Percentiles rank a stretch among this genome's conserved stretches.
Evolutionary conservation across 208 protist species (phyloP).

Genomic region (Spongospora subterranea): DNA sequence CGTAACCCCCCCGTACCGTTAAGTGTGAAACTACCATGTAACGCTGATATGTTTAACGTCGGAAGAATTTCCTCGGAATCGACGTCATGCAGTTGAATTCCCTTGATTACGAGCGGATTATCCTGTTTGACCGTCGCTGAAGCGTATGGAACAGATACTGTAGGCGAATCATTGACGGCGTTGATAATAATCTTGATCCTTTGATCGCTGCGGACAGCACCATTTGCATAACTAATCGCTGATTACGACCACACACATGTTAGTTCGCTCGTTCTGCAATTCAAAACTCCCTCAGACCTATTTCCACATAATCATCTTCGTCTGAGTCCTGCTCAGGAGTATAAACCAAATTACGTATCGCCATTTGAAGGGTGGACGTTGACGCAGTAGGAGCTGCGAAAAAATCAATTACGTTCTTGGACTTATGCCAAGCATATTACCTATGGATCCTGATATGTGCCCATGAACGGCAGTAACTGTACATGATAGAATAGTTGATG

Average conservation of each 20-base stretch:
- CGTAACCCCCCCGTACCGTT: not conserved
- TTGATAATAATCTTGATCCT: not conserved
- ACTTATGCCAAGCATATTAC: too few relatives aligned
- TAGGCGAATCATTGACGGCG: not conserved
- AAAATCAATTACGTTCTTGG: too few relatives aligned
- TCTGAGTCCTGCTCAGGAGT: not conserved
- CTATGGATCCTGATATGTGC: not conserved
- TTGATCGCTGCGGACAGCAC: not conserved
- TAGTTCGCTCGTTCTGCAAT: too few relatives aligned
- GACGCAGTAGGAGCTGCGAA: not conserved
- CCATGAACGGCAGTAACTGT: not conserved
- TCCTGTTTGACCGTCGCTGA: not conserved
- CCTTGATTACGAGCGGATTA: not conserved
- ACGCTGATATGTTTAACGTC: not conserved
- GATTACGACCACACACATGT: too few relatives aligned
- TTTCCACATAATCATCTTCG: not conserved
- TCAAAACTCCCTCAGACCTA: not conserved
- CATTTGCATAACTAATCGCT: not conserved
- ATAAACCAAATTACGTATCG: not conserved
- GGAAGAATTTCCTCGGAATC: not conserved
- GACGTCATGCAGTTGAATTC: not conserved
- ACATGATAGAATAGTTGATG: not conserved
- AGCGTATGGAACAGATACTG: not conserved
- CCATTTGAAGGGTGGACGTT: not conserved
- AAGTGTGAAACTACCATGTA: not conserved